Evolutionary conservation across 495 filamentous ascomycete genomes (phyloP).

Genomic region (Daldinia decipiens): DNA sequence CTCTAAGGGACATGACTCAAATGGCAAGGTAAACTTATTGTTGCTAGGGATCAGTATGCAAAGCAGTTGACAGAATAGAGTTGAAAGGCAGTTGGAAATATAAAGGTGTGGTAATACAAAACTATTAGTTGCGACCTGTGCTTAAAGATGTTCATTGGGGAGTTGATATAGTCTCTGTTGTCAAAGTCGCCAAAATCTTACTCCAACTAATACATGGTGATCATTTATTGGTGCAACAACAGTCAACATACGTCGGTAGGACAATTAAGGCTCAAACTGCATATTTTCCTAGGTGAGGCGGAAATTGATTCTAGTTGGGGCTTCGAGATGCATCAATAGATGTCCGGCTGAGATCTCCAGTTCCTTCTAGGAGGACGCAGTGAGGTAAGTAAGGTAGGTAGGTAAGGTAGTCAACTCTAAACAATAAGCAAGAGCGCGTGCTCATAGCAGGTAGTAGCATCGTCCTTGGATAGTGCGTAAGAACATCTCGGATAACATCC

Average conservation of each 20-base stretch:
- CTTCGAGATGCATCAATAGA: constrained; percentile 28
- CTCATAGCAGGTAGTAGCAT: constrained; percentile 24
- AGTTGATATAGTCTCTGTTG: constrained; percentile 31
- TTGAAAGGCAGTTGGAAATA: constrained; percentile 24
- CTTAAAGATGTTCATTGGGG: constrained; percentile 28
- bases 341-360: constrained; percentile 24
- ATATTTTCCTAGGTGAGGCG: constrained; percentile 36
- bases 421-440: constrained; percentile 26
- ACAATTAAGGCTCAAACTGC: constrained; percentile 44
- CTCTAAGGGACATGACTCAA: constrained; percentile 6
- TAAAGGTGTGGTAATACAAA: constrained; percentile 40
- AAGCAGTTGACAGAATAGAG: constrained; percentile 18
- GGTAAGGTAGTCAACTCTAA: constrained; percentile 20
- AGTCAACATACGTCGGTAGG: constrained; percentile 22
- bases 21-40: constrained; percentile 27
- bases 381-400: constrained; percentile 12
- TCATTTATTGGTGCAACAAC: constrained; percentile 28
- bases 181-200: constrained; percentile 26
- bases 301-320: constrained; percentile 24
- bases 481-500: constrained; percentile 24
- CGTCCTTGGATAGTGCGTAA: constrained; percentile 22
- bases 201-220: constrained; percentile 23
- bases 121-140: constrained; percentile 12
- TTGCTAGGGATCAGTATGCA: constrained; percentile 14
- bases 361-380: constrained; percentile 21